Conservation (phyloP, 306 rosid genomes). For the Echinosophora koreensis region DNA sequence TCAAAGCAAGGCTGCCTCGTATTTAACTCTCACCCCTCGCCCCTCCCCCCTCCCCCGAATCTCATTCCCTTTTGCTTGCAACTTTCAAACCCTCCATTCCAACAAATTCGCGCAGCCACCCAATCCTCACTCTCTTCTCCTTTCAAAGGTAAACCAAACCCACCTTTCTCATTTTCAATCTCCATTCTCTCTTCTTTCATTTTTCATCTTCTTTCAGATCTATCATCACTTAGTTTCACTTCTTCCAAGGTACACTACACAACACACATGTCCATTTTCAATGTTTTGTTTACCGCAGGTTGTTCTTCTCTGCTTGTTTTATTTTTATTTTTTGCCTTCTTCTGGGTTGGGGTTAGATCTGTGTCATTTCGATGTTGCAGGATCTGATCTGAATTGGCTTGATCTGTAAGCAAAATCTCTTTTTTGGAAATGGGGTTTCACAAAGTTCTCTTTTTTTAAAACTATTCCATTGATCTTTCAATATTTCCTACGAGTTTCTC, state of each 20-base stretch:
- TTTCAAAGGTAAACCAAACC: not conserved
- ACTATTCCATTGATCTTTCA: not conserved
- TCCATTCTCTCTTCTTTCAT: not conserved
- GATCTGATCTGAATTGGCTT: slow-evolving; percentile 8
- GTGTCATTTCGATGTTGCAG: not conserved
- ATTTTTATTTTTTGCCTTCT: too few species aligned
- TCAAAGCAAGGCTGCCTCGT: too few species aligned
- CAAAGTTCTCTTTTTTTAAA: not conserved
- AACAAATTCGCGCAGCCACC: not conserved
- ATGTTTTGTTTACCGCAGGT: too few species aligned
- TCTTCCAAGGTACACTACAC: too few species aligned
- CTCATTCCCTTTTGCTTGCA: too few species aligned
- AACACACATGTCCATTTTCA: too few species aligned
- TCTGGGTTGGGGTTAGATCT: not conserved
- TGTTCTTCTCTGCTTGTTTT: too few species aligned
- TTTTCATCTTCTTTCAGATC: too few species aligned
- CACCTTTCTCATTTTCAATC: not conserved
- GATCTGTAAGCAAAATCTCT: not conserved
- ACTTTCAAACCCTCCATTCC: not conserved
- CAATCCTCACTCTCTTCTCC: not conserved
- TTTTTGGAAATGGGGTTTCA: not conserved
- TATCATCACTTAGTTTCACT: too few species aligned
- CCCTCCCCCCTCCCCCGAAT: too few species aligned
- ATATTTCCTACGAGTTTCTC: not conserved
- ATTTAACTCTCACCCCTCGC: too few species aligned